Evolutionary conservation across 129 eudicot genomes (phyloP).

Genomic region (Ambrosia artemisiifolia): DNA sequence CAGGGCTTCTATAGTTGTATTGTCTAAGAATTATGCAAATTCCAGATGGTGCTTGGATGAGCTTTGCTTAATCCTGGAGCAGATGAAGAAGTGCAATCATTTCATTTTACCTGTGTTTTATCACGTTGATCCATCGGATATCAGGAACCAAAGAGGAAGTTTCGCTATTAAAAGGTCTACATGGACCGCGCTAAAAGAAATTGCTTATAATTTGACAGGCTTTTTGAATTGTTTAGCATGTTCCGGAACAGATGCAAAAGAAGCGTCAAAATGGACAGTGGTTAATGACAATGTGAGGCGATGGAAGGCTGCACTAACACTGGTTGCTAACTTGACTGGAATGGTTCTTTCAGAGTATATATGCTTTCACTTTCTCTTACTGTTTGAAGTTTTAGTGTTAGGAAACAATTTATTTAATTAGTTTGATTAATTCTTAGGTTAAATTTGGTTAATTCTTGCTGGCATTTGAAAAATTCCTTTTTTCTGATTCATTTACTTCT

Average conservation of each 20-base stretch:
- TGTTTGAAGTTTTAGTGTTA: no score
- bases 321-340: neutral
- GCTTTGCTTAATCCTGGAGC: conserved; percentile 19
- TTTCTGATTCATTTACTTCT: no score
- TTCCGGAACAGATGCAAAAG: neutral
- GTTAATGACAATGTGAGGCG: neutral
- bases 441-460: no score
- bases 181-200: neutral
- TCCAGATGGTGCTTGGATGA: conserved; percentile 10
- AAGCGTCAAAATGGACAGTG: conserved; percentile 5
- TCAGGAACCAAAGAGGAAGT: neutral
- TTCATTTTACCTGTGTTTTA: conserved; percentile 14
- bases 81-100: neutral
- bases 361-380: neutral
- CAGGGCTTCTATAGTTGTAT: conserved; percentile 5
- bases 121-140: conserved; percentile 8
- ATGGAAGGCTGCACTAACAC: conserved; percentile 8
- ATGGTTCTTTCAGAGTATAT: conserved; percentile 1
- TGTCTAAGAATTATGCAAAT: neutral
- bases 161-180: neutral
- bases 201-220: no score
- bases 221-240: no score
- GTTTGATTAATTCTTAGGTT: no score
- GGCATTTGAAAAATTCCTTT: no score
- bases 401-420: no score